Evolutionary conservation across 306 rosid genomes (phyloP), one percentile per base, ranked within the genome.

Genomic region (Notholithocarpus densiflorus): DNA sequence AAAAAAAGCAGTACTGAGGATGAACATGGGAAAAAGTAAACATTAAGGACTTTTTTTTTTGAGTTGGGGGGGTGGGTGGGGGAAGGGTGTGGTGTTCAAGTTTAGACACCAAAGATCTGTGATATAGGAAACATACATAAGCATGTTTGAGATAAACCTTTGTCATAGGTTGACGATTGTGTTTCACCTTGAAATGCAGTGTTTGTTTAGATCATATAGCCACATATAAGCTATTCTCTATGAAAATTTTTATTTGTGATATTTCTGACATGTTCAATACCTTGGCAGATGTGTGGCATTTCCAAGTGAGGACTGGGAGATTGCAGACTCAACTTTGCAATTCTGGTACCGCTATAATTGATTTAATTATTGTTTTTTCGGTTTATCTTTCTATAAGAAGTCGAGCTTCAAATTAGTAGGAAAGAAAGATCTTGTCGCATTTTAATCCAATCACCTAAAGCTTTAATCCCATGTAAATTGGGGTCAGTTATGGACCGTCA

Each of bases 251-350:
- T 48, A 37, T 60, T 73, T 31, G 51, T 71, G 24, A 55, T 62
- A 14, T 52, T 3, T 52, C 23, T 81, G 70, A 62, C 73, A 56
- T 83, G 76, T 78, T 87, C 66, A 65, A 45, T 69, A 20, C 85
- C 81, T 51, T 82, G 37, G 89, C 97, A 92, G 98, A 77, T 94
- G 98, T 45, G 91, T 94, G 85, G 92, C 98, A 74, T 94, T 90
- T 91, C 92, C 95, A 65, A 81, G 93, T 88, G 97, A 89, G 83
- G 98, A 92, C 79, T 94, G 97, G 98, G 98, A 94, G 91, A 89
- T 89, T 81, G 92, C 98, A 51, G 98, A 94, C 88, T 89, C 97
- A 64, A 91, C 98, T 48, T 84, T 94, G 72, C 98, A 90, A 83
- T 92, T 94, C 87, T 94, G 98, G 98, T 94, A 94, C 82, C 79